Conservation (phyloP, 2,329 filamentous ascomycete species). For the Botrytis fabae region DNA sequence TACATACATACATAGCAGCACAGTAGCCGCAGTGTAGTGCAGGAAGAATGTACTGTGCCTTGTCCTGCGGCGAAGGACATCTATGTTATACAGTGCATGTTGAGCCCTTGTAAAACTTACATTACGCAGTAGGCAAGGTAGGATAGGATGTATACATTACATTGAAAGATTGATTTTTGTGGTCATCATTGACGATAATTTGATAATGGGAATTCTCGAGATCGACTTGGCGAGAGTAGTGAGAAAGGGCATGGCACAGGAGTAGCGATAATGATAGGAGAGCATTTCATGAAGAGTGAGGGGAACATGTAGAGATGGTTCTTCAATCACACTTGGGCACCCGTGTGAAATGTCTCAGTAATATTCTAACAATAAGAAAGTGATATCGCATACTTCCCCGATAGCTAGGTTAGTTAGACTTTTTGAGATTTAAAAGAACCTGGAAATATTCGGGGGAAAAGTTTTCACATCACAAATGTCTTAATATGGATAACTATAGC, state of each 20-base stretch:
- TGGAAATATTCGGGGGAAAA: background rate
- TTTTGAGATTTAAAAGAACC: background rate
- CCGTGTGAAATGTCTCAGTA: background rate
- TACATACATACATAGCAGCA: conserved; percentile 12
- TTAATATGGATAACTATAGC: background rate
- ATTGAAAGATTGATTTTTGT: conserved; percentile 15
- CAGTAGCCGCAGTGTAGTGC: conserved; percentile 14
- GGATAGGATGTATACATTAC: conserved; percentile 11
- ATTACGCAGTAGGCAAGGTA: background rate
- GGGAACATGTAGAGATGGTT: conserved; percentile 1
- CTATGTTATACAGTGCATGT: conserved; percentile 1
- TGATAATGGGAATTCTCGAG: conserved; percentile 2
- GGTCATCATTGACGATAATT: conserved; percentile 16
- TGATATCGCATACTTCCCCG: background rate
- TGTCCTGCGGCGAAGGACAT: conserved; percentile 14
- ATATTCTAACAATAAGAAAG: background rate
- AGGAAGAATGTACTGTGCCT: conserved; percentile 17
- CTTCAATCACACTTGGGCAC: conserved; percentile 17
- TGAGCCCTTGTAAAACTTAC: background rate
- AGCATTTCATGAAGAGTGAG: background rate
- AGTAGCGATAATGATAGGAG: conserved; percentile 21
- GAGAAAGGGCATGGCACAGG: background rate
- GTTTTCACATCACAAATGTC: conserved; percentile 5
- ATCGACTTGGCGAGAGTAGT: conserved; percentile 9
- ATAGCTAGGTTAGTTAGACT: background rate